phyloP scores from a whole-genome alignment of 1,284 basidiomycete genomes.

The Pholiota adiposa region DNA sequence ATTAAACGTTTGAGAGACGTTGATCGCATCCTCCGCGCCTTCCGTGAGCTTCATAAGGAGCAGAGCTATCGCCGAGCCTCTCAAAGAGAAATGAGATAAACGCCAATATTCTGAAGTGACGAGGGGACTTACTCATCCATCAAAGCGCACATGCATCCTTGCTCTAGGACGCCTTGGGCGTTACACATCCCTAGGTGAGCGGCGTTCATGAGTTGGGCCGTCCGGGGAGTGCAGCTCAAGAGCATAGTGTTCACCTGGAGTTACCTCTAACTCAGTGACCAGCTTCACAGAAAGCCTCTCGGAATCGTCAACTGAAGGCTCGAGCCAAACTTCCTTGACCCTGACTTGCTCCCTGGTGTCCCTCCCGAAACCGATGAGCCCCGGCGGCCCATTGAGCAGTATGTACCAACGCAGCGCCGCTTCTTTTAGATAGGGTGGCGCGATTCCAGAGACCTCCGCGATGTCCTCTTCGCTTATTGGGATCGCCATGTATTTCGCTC shows the following conservation, averaged over 20 bases:
- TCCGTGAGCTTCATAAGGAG: conserved; percentile 16
- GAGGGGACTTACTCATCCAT: conserved; percentile 23
- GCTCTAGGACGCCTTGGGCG: conserved; percentile 16
- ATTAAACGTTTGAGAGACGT: conserved; percentile 26
- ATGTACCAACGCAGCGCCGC: conserved; percentile 21
- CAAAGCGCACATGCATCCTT: conserved; percentile 19
- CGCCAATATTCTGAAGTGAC: neutral
- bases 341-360: conserved; percentile 7
- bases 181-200: conserved; percentile 23
- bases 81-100: neutral
- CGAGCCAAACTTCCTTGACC: conserved; percentile 18
- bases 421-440: conserved; percentile 18
- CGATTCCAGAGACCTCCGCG: conserved; percentile 14
- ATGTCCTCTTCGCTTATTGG: neutral
- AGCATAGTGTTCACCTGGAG: conserved; percentile 16
- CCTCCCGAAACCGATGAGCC: conserved; percentile 7
- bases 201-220: neutral
- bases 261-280: conserved; percentile 22
- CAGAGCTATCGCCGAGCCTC: conserved; percentile 24
- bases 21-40: conserved; percentile 13
- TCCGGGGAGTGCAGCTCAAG: neutral
- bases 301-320: conserved; percentile 17
- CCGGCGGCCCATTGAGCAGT: conserved; percentile 2
- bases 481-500: neutral
- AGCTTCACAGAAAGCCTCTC: conserved; percentile 14